These are phyloP conservation scores for Saccharomycopsis hybrid DNA, from an alignment of 1,139 yeast genomes.

Conservation along the genomic window DNA sequence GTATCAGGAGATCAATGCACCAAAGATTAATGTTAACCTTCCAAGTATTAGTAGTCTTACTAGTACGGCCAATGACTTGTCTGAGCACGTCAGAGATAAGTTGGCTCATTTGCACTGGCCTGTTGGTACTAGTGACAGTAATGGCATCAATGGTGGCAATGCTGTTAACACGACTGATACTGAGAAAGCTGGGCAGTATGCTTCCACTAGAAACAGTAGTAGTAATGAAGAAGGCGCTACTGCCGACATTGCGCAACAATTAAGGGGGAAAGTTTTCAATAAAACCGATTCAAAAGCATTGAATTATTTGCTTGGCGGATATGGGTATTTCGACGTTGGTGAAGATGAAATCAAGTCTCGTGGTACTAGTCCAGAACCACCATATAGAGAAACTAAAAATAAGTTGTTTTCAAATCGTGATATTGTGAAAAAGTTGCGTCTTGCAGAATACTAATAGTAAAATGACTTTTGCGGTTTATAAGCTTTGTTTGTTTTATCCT, in stretches of 20 bases:
- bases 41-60: background rate
- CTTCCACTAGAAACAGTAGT: slow-evolving; percentile 12
- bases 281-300: slow-evolving; percentile 9
- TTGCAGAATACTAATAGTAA: slow-evolving; percentile 48
- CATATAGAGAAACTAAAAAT: slow-evolving; percentile 31
- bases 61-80: background rate
- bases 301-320: slow-evolving; percentile 65
- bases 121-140: background rate
- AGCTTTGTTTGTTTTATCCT: no score
- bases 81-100: background rate
- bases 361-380: slow-evolving; percentile 63
- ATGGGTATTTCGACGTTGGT: slow-evolving; percentile 71
- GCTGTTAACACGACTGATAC: slow-evolving; percentile 29
- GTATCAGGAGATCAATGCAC: slow-evolving; percentile 22
- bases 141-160: background rate
- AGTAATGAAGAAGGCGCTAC: slow-evolving; percentile 29
- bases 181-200: slow-evolving; percentile 23
- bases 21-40: background rate
- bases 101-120: background rate
- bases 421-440: slow-evolving; percentile 65
- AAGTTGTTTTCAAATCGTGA: slow-evolving; percentile 47
- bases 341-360: slow-evolving; percentile 64
- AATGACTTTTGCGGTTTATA: background rate
- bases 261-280: background rate
- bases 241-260: slow-evolving; percentile 22